Conservation (phyloP, 352 stramenopile species). For the Peronospora destructor region DNA sequence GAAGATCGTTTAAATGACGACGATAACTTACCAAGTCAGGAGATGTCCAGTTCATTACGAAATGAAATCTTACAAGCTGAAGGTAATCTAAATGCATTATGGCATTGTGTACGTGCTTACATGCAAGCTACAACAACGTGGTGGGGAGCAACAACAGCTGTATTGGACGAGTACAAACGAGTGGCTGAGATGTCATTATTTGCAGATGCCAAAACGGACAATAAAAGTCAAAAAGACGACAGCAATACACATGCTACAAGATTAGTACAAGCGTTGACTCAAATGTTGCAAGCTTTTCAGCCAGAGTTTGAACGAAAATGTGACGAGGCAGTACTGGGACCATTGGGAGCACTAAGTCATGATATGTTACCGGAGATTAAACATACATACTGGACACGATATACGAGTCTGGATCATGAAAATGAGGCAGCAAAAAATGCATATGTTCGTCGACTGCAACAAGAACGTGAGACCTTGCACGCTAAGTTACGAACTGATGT, state of each 20-base stretch:
- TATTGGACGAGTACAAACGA: constrained; percentile 62
- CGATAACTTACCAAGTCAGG: not conserved
- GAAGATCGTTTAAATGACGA: constrained; percentile 1
- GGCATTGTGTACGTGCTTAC: constrained; percentile 63
- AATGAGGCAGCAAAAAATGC: constrained; percentile 16
- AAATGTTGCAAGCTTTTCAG: constrained; percentile 33
- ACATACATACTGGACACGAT: constrained; percentile 67
- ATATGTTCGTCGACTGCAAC: constrained; percentile 39
- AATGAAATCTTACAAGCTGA: constrained; percentile 74
- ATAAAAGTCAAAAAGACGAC: constrained; percentile 1
- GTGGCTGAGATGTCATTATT: constrained; percentile 51
- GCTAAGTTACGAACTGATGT: constrained; percentile 38
- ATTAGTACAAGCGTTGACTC: constrained; percentile 26
- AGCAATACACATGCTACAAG: constrained; percentile 15
- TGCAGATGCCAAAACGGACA: constrained; percentile 3
- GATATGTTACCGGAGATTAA: constrained; percentile 66
- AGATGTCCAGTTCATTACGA: constrained; percentile 45
- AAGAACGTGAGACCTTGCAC: constrained; percentile 48
- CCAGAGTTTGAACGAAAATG: constrained; percentile 40
- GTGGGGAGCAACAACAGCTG: constrained; percentile 40
- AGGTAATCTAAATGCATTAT: constrained; percentile 62
- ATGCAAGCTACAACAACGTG: constrained; percentile 58
- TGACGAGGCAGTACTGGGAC: constrained; percentile 36
- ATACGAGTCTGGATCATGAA: constrained; percentile 24
- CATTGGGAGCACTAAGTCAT: constrained; percentile 36